Base-by-base conservation (phyloP, 1,284 basidiomycete species). In the Meripilus lineatus region DNA sequence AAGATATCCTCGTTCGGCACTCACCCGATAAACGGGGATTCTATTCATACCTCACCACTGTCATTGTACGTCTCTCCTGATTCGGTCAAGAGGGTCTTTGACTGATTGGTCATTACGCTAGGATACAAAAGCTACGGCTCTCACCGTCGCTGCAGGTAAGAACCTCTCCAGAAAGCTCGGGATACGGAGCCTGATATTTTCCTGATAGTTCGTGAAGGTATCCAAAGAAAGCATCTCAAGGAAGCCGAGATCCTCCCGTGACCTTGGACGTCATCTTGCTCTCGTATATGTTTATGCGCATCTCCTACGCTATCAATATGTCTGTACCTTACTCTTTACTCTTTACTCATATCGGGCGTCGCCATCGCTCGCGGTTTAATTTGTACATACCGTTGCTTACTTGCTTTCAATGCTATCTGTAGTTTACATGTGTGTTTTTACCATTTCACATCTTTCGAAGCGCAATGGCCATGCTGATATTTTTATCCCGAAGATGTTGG, bases 41-140 rank as follows among this genome's bases (percentile, higher is more conserved):
- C 48, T 64, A 58, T 48, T 55, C 57, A 8, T 62, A 58, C 49
- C 48, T 59, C 32, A 65, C 62, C 4, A 58, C 59, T 25, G 61
- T 58, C 15, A 57, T 59, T 20, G 63, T 64, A 47, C 34, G 58
- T 58, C 15, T 38, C 22, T 33, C n/a, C 28, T 21, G 3, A 25
- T 20, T 30, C 42, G n/a, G 32, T 14, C 33, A 21, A n/a, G 26
- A 18, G 15, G 35, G n/a, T 25, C 7, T 24, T 28, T 38, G n/a
- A 33, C 17, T 42, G 21, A 8, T 39, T 20, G 15, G 20, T 23
- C 30, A 17, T 34, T 8, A 11, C 24, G 15, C 24, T 40, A 64
- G 62, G 63, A 64, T 48, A 61, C 57, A n/a, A 54, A 58, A 38
- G 58, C 59, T 13, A 64, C 62, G n/a, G 51, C 55, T 32, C 54